These are phyloP conservation scores for Nymphaea thermarum DNA, from an alignment of 164 flowering plant species.

Conservation along the genomic window DNA sequence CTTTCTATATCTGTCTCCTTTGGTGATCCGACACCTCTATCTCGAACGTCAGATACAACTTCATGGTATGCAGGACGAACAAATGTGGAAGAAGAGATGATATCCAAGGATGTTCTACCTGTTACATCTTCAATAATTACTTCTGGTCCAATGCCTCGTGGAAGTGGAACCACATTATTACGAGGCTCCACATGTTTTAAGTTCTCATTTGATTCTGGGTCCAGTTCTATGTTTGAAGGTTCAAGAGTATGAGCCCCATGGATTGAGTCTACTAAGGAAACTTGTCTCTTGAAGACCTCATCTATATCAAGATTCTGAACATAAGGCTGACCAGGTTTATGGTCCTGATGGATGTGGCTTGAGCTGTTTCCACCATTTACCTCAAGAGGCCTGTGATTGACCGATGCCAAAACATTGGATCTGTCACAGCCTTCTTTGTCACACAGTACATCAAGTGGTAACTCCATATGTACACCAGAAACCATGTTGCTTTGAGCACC, in stretches of 20 bases:
- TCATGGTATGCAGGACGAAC: conserved; percentile 27
- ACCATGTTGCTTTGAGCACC: conserved; percentile 8
- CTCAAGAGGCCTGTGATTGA: conserved; percentile 9
- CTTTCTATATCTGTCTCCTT: conserved; percentile 24
- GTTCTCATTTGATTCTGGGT: conserved; percentile 3
- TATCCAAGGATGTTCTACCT: conserved; percentile 16
- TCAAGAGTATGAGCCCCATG: conserved; percentile 7
- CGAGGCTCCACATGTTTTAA: conserved; percentile 10
- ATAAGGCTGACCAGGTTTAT: conserved; percentile 3
- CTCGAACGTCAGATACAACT: conserved; percentile 1
- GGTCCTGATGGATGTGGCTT: not conserved
- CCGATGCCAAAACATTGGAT: conserved; percentile 7
- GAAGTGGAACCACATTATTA: conserved; percentile 11
- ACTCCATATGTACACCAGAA: conserved; percentile 5
- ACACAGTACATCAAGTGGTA: conserved; percentile 5
- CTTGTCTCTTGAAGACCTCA: conserved; percentile 13
- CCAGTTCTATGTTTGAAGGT: conserved; percentile 6
- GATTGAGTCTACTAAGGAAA: conserved; percentile 19
- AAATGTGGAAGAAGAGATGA: conserved; percentile 12
- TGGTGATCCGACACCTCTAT: conserved; percentile 14
- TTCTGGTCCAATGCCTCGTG: conserved; percentile 11
- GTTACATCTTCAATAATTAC: conserved; percentile 54
- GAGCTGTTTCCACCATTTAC: conserved; percentile 1
- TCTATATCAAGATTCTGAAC: conserved; percentile 15
- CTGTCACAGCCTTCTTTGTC: conserved; percentile 9